Evolutionary conservation across 2,329 filamentous ascomycete species (phyloP).

Genomic region (Colletotrichum limetticola): DNA sequence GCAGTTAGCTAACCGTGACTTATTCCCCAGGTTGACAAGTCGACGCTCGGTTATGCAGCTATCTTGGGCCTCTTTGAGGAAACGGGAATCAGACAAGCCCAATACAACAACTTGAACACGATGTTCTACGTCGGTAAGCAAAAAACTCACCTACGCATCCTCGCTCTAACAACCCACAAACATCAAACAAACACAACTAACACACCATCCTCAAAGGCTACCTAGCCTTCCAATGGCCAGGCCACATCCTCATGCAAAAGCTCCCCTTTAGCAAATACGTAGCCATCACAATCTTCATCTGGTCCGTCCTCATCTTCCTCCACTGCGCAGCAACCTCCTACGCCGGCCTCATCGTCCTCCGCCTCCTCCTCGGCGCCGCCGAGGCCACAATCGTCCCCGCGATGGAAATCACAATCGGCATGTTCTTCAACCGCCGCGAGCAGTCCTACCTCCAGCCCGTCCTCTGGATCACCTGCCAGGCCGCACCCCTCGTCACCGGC

Average conservation of each 20-base stretch:
- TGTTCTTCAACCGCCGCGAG: slow-evolving; percentile 51
- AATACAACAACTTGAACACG: slow-evolving; percentile 54
- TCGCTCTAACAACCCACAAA: too few species aligned
- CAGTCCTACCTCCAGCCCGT: slow-evolving; percentile 46
- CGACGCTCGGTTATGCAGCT: slow-evolving; percentile 51
- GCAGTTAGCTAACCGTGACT: background rate
- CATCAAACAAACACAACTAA: too few species aligned
- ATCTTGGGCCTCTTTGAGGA: slow-evolving; percentile 54
- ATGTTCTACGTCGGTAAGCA: slow-evolving; percentile 53
- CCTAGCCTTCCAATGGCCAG: slow-evolving; percentile 48
- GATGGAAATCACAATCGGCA: slow-evolving; percentile 53
- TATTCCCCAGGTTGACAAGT: slow-evolving; percentile 48
- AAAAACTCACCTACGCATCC: too few species aligned
- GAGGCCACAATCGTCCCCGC: slow-evolving; percentile 51
- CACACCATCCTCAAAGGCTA: slow-evolving; percentile 42
- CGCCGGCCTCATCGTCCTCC: slow-evolving; percentile 48
- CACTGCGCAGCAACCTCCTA: slow-evolving; percentile 49
- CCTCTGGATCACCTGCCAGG: slow-evolving; percentile 46
- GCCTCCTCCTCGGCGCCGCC: slow-evolving; percentile 47
- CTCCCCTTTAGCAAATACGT: slow-evolving; percentile 51
- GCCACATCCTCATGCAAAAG: slow-evolving; percentile 52
- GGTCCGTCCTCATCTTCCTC: slow-evolving; percentile 49
- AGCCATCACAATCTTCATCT: slow-evolving; percentile 44
- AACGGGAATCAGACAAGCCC: slow-evolving; percentile 46
- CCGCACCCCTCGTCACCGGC: slow-evolving; percentile 49